Conservation (phyloP, 2,329 filamentous ascomycete species). For the Colletotrichum endophyticum region DNA sequence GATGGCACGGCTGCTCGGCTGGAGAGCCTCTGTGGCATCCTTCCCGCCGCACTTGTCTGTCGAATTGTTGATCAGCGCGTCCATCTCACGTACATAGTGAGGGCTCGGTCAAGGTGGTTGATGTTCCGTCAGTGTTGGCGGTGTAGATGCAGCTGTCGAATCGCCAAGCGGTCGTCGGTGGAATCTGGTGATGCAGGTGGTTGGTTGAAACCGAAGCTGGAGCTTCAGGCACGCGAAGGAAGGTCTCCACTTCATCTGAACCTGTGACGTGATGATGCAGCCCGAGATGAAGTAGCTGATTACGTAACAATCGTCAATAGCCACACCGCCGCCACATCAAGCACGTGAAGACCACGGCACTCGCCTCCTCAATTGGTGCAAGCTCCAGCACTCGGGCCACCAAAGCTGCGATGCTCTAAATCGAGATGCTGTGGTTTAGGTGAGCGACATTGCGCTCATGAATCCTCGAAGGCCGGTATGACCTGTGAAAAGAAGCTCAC, state of each 20-base stretch:
- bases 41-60: constrained; percentile 27
- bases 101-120: not conserved
- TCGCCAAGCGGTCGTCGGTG: not conserved
- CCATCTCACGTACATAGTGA: constrained; percentile 13
- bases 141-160: not conserved
- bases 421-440: not conserved
- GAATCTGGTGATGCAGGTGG: not conserved
- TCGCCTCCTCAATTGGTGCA: not conserved
- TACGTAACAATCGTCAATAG: not conserved
- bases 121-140: not conserved
- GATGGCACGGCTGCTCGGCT: constrained; percentile 33
- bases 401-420: not conserved
- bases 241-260: constrained; percentile 18
- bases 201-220: not conserved
- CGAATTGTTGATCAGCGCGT: constrained; percentile 1
- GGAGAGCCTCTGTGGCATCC: constrained; percentile 22
- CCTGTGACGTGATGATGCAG: constrained; percentile 21
- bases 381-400: not conserved
- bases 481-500: not conserved
- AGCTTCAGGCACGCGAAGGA: not conserved
- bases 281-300: not conserved
- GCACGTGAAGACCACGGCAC: not conserved
- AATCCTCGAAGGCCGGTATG: not conserved
- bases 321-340: not conserved
- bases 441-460: not conserved